Evolutionary conservation across 495 filamentous ascomycete genomes (phyloP), one percentile per base, ranked within the genome.

Genomic region (Aspergillus conjunctus): DNA sequence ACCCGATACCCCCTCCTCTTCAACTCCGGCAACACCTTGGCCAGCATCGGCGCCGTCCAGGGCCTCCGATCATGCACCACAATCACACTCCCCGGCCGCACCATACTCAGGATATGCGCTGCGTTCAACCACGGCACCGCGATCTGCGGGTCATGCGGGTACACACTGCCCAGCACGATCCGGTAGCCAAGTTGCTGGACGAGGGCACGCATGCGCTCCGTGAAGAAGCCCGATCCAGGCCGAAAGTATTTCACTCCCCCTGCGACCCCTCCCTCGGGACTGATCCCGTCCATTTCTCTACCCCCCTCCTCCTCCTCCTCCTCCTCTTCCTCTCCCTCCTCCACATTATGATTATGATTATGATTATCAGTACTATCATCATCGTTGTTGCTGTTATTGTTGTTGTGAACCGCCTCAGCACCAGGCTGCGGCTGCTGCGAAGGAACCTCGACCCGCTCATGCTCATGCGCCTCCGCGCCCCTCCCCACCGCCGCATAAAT

Each of bases 81-180:
- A 44, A 95, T 86, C 44, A 96, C 85, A 45, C 85, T 88, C 1
- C 91, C 91, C 0, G 89, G 86, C 46, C 79, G 71, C 30, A 91
- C 71, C 87, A 91, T 91, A 68, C 88, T 90, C 65, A 93, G 67
- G 4, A 96, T 81, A 78, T 94, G 91, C 54, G 76, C 78, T n/a
- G 88, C 86, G 77, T 96, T 96, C 55, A 93, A 54, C 62, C 78
- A 78, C 68, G 81, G 74, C 66, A 79, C 87, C 20, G 73, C 72
- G 34, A 96, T 84, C 77, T 93, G 90, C 49, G 91, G 83, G 73
- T 96, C 91, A 73, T 95, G 91, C 14, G 91, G 91, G 71, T 93
- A 95, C 32, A 94, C 87, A 69, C 85, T 87, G 14, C 91, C 91
- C 33, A 96, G 74, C 15, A 93, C 88, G 3, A 93, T 65, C 44